phyloP scores from a whole-genome alignment of 2,329 filamentous ascomycete genomes.

The Graphilbum sp. region DNA sequence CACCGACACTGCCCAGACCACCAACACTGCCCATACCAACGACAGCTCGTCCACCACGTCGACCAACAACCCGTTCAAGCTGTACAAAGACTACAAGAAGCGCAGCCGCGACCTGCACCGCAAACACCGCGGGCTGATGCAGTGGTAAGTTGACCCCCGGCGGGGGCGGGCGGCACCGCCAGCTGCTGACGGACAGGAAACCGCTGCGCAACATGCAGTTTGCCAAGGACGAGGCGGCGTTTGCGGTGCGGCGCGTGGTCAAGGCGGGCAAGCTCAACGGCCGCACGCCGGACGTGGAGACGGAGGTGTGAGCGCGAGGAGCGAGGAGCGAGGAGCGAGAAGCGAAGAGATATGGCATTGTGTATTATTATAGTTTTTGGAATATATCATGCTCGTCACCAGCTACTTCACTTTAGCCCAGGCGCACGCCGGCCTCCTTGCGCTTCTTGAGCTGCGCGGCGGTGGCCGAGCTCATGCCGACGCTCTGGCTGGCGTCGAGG shows the following conservation, averaged over 20 bases:
- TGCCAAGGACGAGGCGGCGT: slow-evolving; percentile 74
- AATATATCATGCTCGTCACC: not conserved
- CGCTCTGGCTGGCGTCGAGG: slow-evolving; percentile 46
- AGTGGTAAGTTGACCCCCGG: slow-evolving; percentile 48
- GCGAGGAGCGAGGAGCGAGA: too few species aligned
- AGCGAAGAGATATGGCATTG: too few species aligned
- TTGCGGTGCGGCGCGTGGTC: slow-evolving; percentile 58
- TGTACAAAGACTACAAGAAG: slow-evolving; percentile 46
- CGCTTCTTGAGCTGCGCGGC: slow-evolving; percentile 49
- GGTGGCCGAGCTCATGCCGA: slow-evolving; percentile 45
- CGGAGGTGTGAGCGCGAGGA: slow-evolving; percentile 40
- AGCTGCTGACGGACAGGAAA: slow-evolving; percentile 26
- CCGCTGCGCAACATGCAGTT: slow-evolving; percentile 76
- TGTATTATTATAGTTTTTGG: too few species aligned
- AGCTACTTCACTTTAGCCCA: slow-evolving; percentile 14
- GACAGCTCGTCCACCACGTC: not conserved
- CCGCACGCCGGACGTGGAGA: slow-evolving; percentile 77
- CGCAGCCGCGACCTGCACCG: slow-evolving; percentile 63
- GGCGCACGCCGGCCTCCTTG: slow-evolving; percentile 46
- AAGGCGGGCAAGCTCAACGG: slow-evolving; percentile 65
- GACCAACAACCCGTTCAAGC: slow-evolving; percentile 34
- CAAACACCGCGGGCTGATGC: slow-evolving; percentile 82
- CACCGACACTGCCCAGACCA: too few species aligned
- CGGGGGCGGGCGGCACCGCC: too few species aligned
- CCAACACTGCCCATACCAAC: too few species aligned